Percentiles rank a stretch among this genome's conserved stretches.
Conservation (phyloP, 305 asterid genomes). For the Caryopteris hybrid region DNA sequence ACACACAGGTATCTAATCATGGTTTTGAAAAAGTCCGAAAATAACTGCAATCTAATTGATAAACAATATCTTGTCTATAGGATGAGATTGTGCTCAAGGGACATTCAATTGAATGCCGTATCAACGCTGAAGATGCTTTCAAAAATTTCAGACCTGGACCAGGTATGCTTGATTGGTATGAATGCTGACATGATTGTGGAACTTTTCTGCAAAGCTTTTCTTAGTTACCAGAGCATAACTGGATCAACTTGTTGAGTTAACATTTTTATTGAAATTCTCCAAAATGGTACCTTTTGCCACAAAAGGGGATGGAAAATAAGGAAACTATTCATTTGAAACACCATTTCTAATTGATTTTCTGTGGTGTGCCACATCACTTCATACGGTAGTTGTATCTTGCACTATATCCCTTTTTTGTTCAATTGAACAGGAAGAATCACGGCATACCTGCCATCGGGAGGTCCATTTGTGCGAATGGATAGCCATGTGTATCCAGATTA, state of each 20-base stretch:
- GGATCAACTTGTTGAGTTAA: background rate
- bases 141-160: slow-evolving; percentile 96
- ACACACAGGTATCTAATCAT: slow-evolving; percentile 38
- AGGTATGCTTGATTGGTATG: slow-evolving; percentile 39
- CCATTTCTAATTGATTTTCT: background rate
- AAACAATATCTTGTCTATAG: slow-evolving; percentile 30
- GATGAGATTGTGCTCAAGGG: slow-evolving; percentile 86
- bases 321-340: background rate
- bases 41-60: background rate
- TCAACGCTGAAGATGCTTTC: slow-evolving; percentile 97
- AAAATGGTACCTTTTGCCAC: background rate
- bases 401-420: background rate
- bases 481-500: slow-evolving; percentile 93
- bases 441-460: slow-evolving; percentile 84
- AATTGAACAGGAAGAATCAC: slow-evolving; percentile 73
- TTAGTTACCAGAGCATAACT: background rate
- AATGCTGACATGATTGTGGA: slow-evolving; percentile 9
- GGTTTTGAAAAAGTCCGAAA: background rate
- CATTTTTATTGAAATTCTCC: background rate
- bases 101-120: slow-evolving; percentile 92
- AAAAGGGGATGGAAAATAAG: background rate
- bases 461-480: slow-evolving; percentile 94
- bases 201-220: background rate
- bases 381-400: too few relatives aligned
- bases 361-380: background rate